Evolutionary conservation across 768 basidiomycete genomes (phyloP), one percentile per base, ranked within the genome.

Genomic region (Kockovaella imperatae): DNA sequence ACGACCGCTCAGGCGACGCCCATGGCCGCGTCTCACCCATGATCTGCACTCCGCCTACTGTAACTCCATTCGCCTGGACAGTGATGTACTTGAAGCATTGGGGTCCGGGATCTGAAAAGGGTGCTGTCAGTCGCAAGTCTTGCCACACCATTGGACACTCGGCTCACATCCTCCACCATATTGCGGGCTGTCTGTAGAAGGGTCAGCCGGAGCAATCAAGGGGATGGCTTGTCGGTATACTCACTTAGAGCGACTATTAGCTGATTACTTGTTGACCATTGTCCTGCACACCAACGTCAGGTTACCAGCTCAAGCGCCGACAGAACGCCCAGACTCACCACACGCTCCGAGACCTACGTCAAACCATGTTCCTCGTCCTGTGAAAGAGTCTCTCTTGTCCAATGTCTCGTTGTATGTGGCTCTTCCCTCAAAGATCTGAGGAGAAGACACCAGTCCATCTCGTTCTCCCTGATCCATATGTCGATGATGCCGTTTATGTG

Each of bases 51-150:
- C 64, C 61, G 17, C 51, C 31, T 21, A 57, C 54, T 14, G 57
- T 60, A 20, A 55, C 50, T 21, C 62, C 62, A 46, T 62, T 62
- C 13, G 57, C 57, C 30, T 59, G 52, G 29, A 67, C 51, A 10
- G 56, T 55, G 41, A 67, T 64, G 11, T 23, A 43, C 28, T 61
- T 64, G 56, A 64, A 67, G 46, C 65, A 67, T 44, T 67, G 55
- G n/a, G 65, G 65, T 25, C 65, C 65, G 32, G 65, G 65, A 40
- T 62, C 55, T 58, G 25, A 7, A 21, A n/a, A 29, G 18, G 18
- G 35, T 15, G 20, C 7, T n/a, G 31, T 21, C 21, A 26, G 29
- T 29, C 42, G 7, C 15, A 2, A 35, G 14, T 26, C 28, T 3
- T 20, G 11, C 25, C 5, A 29, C 15, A 39, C 13, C 8, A 18